Base-by-base conservation (phyloP, 495 filamentous ascomycete genomes). In the Hypoxylon subgilvum region DNA sequence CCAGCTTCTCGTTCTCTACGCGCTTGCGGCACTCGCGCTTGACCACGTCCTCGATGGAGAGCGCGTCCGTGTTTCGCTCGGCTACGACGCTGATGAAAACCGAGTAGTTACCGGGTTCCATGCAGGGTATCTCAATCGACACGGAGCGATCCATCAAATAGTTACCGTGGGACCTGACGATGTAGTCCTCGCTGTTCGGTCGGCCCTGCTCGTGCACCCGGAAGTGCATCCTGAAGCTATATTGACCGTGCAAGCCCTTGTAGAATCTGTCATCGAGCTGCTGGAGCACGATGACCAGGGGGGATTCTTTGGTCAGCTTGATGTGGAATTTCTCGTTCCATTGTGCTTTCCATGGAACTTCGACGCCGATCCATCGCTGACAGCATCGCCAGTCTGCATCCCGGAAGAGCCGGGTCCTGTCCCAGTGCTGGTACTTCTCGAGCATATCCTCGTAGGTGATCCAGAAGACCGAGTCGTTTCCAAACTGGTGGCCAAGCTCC, bases 201-300 rank as follows among this genome's bases (percentile, higher is more conserved):
- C 87, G 87, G 30, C 73, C 74, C 10, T 71, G 70, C 39, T 78
- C 71, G 64, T 97, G 87, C 0, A 97, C 67, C n/a, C 92, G 82
- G 76, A 96, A 97, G 50, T 92, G 86, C n/a, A 96, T 77, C 12
- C 84, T 71, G 74, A 92, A 97, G 16, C 67, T 75, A 61, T 95
- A 97, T 69, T 93, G 87, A 18, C 92, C 93, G 21, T 82, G 76
- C 1, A 97, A 79, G 1, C 92, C 92, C 65, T 79, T 82, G 76
- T 91, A 97, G 67, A 96, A 97, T 3, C 92, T 84, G 36, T 85
- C 79, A 69, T 97, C 93, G 14, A 96, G 85, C 75, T 96, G 90
- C 12, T 85, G 87, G 19, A 97, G 79, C n/a, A 92, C 87, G 28
- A 97, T 80, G 35, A 96, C 88, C 0, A 90, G 79, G 0, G 87